Evolutionary conservation across 768 basidiomycete species (phyloP), one percentile per base, ranked within the genome.

Genomic region (Cystofilobasidium ferigula): DNA sequence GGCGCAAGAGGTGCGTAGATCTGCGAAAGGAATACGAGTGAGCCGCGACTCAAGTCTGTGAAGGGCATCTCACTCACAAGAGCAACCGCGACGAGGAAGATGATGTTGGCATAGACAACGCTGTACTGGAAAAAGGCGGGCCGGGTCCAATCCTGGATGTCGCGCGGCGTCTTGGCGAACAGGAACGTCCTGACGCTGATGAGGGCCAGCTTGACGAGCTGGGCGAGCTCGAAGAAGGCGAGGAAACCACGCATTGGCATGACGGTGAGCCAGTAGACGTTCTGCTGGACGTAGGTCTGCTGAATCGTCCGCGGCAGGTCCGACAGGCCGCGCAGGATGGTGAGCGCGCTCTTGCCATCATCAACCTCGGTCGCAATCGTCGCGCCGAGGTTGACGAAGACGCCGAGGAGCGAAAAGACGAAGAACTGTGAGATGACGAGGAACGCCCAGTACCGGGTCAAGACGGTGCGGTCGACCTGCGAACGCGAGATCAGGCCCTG

Each of bases 171-270:
- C 61, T 75, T 74, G 16, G 74, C 73, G 67, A 77, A 77, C 67
- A 77, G 56, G 36, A 79, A 83, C 24, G 87, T 91, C 78, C 85
- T 86, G 80, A 93, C 80, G n/a, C 84, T 86, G 47, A 87, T 80
- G 43, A 69, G 54, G 40, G 92, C 71, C 30, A 99, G 80, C 73
- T 95, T 95, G 77, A 98, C 76, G 59, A 98, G 84, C 77, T 99
- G 95, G 8, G 95, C 94, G 38, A 99, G 79, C 75, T 99, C 95
- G 73, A 98, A 98, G 63, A 97, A 80, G 13, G 84, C 87, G 47
- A 98, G 82, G 82, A 97, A 95, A 30, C 93, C 95, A 74, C 94
- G 89, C 42, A 98, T 80, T 86, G 92, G 90, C 80, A 93, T 89
- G 79, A 85, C 93, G 4, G 89, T 94, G 59, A 94, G 78, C 89